A percentile compares a stretch with the other conserved stretches of the same genome.
Conservation (phyloP, 257 asterid species). For the Dorcoceras hygrometricum region DNA sequence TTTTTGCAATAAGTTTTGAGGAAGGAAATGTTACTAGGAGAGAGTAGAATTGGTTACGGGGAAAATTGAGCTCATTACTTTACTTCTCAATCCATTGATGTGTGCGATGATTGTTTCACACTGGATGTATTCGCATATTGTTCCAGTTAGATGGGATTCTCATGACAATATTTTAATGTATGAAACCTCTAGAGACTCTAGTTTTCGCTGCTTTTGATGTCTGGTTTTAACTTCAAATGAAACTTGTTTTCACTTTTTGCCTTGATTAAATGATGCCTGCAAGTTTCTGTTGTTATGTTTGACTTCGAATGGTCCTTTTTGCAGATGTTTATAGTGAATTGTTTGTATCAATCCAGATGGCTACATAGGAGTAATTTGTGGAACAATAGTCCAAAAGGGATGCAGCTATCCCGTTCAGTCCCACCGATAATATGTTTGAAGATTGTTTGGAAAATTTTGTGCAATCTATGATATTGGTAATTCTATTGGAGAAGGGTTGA, state of each 20-base stretch:
- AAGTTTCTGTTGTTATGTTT: not conserved
- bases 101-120: not conserved
- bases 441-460: slow-evolving; percentile 9
- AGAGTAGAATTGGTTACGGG: not conserved
- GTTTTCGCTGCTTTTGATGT: not conserved
- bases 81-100: not conserved
- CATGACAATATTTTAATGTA: not conserved
- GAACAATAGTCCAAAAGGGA: slow-evolving; percentile 26
- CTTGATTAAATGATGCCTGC: not conserved
- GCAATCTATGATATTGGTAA: slow-evolving; percentile 10
- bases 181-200: not conserved
- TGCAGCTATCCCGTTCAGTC: slow-evolving; percentile 26
- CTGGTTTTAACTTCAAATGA: slow-evolving; percentile 4
- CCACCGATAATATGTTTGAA: slow-evolving; percentile 35
- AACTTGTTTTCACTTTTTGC: not conserved
- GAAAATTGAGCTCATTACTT: not conserved
- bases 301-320: not conserved
- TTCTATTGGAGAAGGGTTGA: slow-evolving; percentile 30
- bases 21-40: not conserved
- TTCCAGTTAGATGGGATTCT: not conserved
- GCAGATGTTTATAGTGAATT: slow-evolving; percentile 37
- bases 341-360: not conserved
- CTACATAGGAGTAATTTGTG: not conserved
- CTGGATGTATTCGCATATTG: not conserved
- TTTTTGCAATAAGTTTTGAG: no score